Conservation (phyloP, 2,329 filamentous ascomycete species). For the Nemania diffusa region DNA sequence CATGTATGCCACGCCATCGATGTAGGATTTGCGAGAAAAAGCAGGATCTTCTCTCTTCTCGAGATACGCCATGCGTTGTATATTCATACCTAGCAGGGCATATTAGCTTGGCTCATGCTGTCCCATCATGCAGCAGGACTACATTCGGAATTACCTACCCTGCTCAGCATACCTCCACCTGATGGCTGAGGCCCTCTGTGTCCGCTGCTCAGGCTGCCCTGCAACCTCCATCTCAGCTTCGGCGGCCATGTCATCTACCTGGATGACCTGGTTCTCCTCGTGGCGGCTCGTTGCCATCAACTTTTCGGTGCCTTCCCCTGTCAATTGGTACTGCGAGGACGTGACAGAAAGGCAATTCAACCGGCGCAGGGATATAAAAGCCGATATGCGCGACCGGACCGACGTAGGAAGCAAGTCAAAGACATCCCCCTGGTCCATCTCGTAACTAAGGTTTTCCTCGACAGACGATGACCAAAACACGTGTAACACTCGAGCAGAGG, state of each 20-base stretch:
- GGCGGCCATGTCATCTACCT: background rate
- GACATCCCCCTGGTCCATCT: conserved; percentile 48
- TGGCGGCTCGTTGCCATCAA: conserved; percentile 30
- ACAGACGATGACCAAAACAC: background rate
- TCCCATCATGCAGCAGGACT: background rate
- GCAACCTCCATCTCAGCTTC: conserved; percentile 1
- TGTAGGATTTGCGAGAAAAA: conserved; percentile 71
- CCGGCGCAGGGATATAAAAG: conserved; percentile 60
- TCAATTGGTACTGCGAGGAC: conserved; percentile 41
- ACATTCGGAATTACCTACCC: conserved; percentile 35
- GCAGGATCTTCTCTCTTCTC: conserved; percentile 54
- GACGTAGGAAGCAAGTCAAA: conserved; percentile 65
- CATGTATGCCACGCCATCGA: conserved; percentile 72
- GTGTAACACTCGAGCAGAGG: background rate
- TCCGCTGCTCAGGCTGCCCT: conserved; percentile 4
- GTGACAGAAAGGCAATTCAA: conserved; percentile 51
- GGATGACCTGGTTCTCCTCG: conserved; percentile 24
- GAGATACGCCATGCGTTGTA: conserved; percentile 44
- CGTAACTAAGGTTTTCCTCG: conserved; percentile 10
- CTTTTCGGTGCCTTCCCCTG: conserved; percentile 25
- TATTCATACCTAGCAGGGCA: conserved; percentile 36
- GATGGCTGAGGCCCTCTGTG: conserved; percentile 33
- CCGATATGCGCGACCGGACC: conserved; percentile 62
- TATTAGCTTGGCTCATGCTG: conserved; percentile 2
- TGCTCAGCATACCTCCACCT: conserved; percentile 48